Base-by-base conservation (phyloP, 75 land plant genomes). In the Pseudotsuga menziesii region DNA sequence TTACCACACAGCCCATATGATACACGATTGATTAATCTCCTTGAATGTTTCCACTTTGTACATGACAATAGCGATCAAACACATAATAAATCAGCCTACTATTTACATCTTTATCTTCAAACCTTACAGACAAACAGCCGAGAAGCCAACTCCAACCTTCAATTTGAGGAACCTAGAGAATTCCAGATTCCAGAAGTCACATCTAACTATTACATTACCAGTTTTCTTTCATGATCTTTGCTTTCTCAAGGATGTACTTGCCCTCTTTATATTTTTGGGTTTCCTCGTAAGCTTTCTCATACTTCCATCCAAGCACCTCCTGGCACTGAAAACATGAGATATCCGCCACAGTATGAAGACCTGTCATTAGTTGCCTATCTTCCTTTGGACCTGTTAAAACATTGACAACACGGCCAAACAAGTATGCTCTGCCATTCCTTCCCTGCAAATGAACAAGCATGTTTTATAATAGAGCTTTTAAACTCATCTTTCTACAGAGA, bases 201-300 rank as follows among this genome's bases (percentile, higher is more conserved):
- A 20, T 23, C 32, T 69, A 12, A 77, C 35, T 26, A 27, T 36
- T 25, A 44, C n/a, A 23, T 66, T 78, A 80, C 82, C 82, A 80
- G 48, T 80, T 73, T 78, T 80, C 82, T 61, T 63, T 80, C 81
- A 80, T 78, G 13, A 80, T 77, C 48, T 78, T 81, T 39, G 81
- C 74, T 58, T 78, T 81, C 39, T 81, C 83, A 23, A 81, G 81
- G 26, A 81, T 78, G 63, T 56, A 81, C 55, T 81, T 81, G 15
- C 83, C 83, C 27, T 81, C 83, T 54, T 81, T 81, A 72, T 81
- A 81, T 56, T 78, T 78, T 27, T 81, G 81, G n/a, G 81, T 35
- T 80, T 78, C 83, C 11, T 78, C 81, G 52, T 81, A 81, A 23
- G 83, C 83, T 32, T 27, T 77, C 35, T 56, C 81, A 52, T 81